Evolutionary conservation across 495 filamentous ascomycete genomes (phyloP), one percentile per base, ranked within the genome.

Genomic region (Penicillium coffeae): DNA sequence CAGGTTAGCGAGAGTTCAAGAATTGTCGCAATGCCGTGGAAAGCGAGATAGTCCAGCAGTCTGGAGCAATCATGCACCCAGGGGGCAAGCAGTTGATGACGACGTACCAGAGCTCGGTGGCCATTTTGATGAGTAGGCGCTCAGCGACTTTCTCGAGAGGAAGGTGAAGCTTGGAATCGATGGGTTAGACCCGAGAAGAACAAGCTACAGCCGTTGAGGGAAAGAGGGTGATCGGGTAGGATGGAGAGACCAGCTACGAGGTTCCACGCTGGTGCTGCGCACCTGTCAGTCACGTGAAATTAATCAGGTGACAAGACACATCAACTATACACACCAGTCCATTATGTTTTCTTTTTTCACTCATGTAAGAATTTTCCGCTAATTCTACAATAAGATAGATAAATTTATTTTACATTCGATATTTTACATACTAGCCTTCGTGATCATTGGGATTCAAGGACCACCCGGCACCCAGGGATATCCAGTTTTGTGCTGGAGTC

Each of bases 101-200:
- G 57, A 74, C 82, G 70, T 73, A 86, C 83, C 83, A 86, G 59
- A 80, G 75, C 70, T 86, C 82, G 41, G 82, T 69, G 54, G 76
- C 67, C 82, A 85, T 85, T 63, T 65, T 79, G 72, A 59, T 51
- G 47, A 60, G 38, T 21, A 47, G 21, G 36, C 40, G 47, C 45
- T 44, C 50, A 35, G 27, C 18, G 16, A 53, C 51, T 36, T 34
- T 49, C 33, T 56, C 48, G 27, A 45, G 21, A n/a, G 14, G 49
- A 51, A 22, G 20, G 44, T 46, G 16, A 30, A 58, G 51, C 60
- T 58, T 48, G 27, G 25, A 38, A 35, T 52, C 33, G 57, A 60
- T 58, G 45, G 36, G 38, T 42, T 38, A 50, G 48, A 57, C 52
- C 45, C 54, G 50, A 50, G 48, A 39, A 21, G 44, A 54, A 47